Evolutionary conservation across 108 stramenopile genomes (phyloP), one percentile per base, ranked within the genome.

Genomic region (Poteriospumella lacustris): DNA sequence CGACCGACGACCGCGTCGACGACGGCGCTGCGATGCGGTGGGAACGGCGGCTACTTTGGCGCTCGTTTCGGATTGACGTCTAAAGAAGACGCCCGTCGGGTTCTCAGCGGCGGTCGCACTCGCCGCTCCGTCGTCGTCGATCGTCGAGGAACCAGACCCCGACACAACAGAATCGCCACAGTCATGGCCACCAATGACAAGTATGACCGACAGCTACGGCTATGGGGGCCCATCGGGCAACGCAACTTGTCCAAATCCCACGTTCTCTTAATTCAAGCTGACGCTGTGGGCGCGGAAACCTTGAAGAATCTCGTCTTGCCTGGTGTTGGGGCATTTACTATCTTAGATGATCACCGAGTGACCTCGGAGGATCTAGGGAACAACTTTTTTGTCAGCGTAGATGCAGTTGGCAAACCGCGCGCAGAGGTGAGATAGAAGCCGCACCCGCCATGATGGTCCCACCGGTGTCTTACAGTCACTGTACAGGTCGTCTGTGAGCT

Each of bases 171-270:
- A n/a, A n/a, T n/a, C n/a, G n/a, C n/a, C n/a, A n/a, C n/a, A n/a
- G n/a, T n/a, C 58, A 78, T 92, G 91, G 92, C 36, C 15, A 94
- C 93, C 28, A 82, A 78, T 69, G 85, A 97, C 85, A 99, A 99
- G 83, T 99, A 99, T 86, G 99, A 99, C 89, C 90, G 99, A 5
- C 99, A 99, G 85, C 91, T 97, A 43, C 92, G 99, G 3, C 91
- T 99, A 44, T 99, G 99, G 99, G 97, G 97, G 33, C 86, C 93
- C 43, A 77, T 91, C 15, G 99, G 99, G 3, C 99, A 99, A 69
- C 82, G 44, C 39, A 73, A 77, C 0, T 44, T 86, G 33, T 79
- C 81, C 84, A 76, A 78, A 31, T 56, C 82, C 44, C 77, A 44
- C 79, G 68, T 88, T 33, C 68, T 85, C 3, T 56, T 86, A 12